Evolutionary conservation across 768 basidiomycete species (phyloP).

Genomic region (Trametopsis cervina): DNA sequence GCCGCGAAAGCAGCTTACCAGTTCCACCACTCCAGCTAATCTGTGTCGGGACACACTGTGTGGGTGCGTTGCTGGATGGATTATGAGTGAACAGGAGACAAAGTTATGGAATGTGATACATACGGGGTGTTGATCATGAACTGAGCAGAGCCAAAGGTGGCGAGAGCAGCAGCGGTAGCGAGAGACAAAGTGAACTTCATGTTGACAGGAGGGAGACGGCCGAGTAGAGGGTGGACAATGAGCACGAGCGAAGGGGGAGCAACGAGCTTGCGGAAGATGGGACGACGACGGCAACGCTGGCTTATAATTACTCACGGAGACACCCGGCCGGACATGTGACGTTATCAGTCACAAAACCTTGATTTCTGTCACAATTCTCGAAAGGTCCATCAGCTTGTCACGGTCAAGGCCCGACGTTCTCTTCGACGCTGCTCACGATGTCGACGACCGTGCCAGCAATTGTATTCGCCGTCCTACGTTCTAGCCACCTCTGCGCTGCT

Average conservation of each 20-base stretch:
- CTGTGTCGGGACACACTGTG: constrained; percentile 44
- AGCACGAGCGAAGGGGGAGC: constrained; percentile 23
- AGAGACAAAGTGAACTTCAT: constrained; percentile 39
- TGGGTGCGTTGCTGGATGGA: constrained; percentile 34
- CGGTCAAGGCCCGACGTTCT: no score
- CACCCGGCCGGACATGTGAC: constrained; percentile 8
- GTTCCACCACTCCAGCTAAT: constrained; percentile 52
- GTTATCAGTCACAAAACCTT: constrained; percentile 1
- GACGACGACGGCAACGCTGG: constrained; percentile 6
- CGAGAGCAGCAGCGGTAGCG: constrained; percentile 34
- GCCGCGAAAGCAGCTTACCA: constrained; percentile 31
- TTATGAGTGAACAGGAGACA: constrained; percentile 6
- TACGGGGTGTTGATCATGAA: constrained; percentile 68
- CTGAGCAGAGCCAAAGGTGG: constrained; percentile 39
- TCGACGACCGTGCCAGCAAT: background rate
- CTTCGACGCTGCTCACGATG: background rate
- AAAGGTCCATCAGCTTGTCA: constrained; percentile 2
- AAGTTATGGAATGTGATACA: constrained; percentile 22
- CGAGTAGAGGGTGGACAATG: constrained; percentile 15
- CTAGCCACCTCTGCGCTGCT: no score
- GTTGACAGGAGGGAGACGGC: constrained; percentile 20
- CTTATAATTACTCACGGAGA: constrained; percentile 13
- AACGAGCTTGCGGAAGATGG: constrained; percentile 17
- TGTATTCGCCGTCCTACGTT: background rate
- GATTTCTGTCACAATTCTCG: background rate